A percentile compares a stretch with the other conserved stretches of the same genome.
These are phyloP conservation scores for Cenchrus americanus DNA, from an alignment of 176 grass and related monocot species.

Conservation along the genomic window DNA sequence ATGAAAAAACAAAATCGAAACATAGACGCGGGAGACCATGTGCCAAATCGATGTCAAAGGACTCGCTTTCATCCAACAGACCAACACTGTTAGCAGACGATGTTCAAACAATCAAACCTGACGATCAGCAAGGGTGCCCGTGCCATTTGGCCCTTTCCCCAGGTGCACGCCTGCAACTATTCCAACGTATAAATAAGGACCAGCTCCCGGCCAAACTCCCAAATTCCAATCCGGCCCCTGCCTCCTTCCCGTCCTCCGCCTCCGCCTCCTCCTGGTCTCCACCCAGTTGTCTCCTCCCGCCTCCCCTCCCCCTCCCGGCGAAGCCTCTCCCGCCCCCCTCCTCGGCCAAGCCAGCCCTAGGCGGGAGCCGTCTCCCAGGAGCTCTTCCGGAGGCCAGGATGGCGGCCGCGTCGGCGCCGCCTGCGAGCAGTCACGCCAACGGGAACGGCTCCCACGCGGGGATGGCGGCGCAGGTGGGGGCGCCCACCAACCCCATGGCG, in stretches of 20 bases:
- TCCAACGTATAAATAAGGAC: conserved; percentile 18
- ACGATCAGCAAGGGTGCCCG: background rate
- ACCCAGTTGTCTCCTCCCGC: conserved; percentile 38
- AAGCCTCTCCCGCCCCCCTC: conserved; percentile 34
- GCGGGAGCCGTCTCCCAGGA: background rate
- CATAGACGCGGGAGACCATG: background rate
- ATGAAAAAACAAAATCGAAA: background rate
- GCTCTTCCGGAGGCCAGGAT: background rate
- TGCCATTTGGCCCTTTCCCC: background rate
- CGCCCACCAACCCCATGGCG: conserved; percentile 95
- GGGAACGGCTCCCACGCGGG: conserved; percentile 64
- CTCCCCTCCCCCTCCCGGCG: background rate
- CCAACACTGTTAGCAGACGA: background rate
- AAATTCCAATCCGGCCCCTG: conserved; percentile 49
- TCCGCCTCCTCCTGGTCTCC: conserved; percentile 39
- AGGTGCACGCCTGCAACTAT: background rate
- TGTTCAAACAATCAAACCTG: background rate
- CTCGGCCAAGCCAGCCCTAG: conserved; percentile 26
- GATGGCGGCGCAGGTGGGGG: conserved; percentile 43
- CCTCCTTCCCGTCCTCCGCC: conserved; percentile 16
- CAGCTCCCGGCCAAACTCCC: conserved; percentile 8
- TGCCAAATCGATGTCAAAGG: background rate
- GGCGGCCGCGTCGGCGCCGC: conserved; percentile 21
- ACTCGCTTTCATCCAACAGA: background rate
- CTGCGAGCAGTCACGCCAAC: conserved; percentile 44